These are phyloP conservation scores for Diaporthe sp. DNA, from an alignment of 2,329 filamentous ascomycete species.

Conservation along the genomic window DNA sequence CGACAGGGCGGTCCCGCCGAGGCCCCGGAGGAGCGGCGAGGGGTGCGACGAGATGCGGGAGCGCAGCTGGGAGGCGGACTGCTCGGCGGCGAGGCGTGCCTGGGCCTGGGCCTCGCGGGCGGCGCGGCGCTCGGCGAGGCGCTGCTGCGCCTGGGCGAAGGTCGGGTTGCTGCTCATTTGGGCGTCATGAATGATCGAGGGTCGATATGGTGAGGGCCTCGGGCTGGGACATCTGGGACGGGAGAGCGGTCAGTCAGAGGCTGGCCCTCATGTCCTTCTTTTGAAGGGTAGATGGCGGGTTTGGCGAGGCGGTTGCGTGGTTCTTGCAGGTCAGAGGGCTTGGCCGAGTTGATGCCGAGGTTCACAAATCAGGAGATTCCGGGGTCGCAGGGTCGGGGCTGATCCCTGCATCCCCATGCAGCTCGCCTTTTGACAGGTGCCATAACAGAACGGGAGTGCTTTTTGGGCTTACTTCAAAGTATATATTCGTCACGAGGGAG, in stretches of 20 bases:
- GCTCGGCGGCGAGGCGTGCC: conserved; percentile 65
- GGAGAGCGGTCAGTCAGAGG: neutral
- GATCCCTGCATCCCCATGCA: conserved; percentile 18
- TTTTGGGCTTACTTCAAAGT: neutral
- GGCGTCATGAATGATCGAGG: conserved; percentile 30
- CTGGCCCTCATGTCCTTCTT: conserved; percentile 9
- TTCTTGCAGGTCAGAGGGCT: conserved; percentile 22
- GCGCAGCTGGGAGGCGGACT: conserved; percentile 53
- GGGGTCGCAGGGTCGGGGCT: conserved; percentile 17
- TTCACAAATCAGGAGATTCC: conserved; percentile 29
- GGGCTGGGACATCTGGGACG: neutral
- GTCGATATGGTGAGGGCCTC: neutral
- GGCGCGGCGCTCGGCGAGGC: conserved; percentile 84
- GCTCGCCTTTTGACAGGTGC: neutral
- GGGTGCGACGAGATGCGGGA: conserved; percentile 66
- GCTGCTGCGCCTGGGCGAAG: conserved; percentile 91
- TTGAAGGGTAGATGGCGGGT: neutral
- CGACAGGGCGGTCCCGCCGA: conserved; percentile 68
- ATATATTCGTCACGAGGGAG: neutral
- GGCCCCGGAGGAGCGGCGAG: conserved; percentile 67
- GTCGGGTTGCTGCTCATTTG: conserved; percentile 69
- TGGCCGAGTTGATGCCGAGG: conserved; percentile 28
- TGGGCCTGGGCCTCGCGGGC: conserved; percentile 78
- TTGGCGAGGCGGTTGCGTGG: conserved; percentile 13
- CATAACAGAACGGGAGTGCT: no score